phyloP scores from a whole-genome alignment of 306 rosid genomes.

The Corylus avellana region DNA sequence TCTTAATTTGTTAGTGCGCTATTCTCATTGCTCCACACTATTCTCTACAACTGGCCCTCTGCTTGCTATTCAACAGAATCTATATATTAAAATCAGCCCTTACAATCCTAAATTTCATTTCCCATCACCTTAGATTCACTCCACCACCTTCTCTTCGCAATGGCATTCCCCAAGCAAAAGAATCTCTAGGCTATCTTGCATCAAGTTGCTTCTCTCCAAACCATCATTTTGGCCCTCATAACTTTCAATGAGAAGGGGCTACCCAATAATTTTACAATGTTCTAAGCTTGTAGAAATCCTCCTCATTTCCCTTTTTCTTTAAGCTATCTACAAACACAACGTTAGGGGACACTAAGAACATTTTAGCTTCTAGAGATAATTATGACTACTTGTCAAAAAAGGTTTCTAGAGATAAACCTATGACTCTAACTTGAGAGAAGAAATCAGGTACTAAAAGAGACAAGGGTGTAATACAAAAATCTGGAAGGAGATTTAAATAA shows the following conservation, averaged over 20 bases:
- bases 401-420: background rate
- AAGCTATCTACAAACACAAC: background rate
- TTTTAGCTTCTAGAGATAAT: background rate
- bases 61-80: background rate
- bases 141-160: background rate
- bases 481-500: background rate
- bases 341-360: background rate
- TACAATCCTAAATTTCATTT: background rate
- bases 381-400: background rate
- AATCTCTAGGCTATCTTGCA: background rate
- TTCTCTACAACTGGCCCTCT: background rate
- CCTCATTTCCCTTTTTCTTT: background rate
- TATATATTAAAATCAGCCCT: background rate
- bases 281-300: background rate
- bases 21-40: background rate
- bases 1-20: background rate
- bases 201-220: background rate
- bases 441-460: constrained; percentile 3
- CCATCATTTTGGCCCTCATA: background rate
- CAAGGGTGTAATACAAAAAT: background rate
- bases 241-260: background rate
- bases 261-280: background rate
- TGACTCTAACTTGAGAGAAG: background rate
- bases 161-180: background rate
- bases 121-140: background rate